phyloP scores from a whole-genome alignment of 2,329 filamentous ascomycete species.

The Ustulina deusta region DNA sequence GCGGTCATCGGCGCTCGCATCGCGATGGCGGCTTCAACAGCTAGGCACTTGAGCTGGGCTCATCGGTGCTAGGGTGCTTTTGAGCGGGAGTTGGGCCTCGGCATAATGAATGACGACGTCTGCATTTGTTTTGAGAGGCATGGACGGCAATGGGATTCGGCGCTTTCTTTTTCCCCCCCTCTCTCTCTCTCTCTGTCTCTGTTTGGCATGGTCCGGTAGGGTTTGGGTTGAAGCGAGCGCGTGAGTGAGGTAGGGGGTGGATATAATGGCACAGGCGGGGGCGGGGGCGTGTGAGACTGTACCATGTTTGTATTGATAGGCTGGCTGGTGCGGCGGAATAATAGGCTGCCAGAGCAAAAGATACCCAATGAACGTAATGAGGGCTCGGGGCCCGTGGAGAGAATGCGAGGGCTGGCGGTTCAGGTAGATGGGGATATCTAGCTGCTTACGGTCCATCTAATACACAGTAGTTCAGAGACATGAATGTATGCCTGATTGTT shows the following conservation, averaged over 20 bases:
- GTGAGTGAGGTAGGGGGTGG: neutral
- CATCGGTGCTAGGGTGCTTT: constrained; percentile 3
- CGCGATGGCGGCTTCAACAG: neutral
- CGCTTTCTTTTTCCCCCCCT: neutral
- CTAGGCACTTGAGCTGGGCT: constrained; percentile 28
- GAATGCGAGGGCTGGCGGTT: neutral
- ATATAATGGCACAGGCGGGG: constrained; percentile 18
- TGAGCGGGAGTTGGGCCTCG: constrained; percentile 4
- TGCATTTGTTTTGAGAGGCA: constrained; percentile 10
- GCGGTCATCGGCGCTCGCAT: constrained; percentile 23
- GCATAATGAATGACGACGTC: constrained; percentile 28
- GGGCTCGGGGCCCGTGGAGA: neutral
- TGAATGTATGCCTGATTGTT: too few relatives aligned
- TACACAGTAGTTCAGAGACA: too few relatives aligned
- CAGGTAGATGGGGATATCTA: neutral
- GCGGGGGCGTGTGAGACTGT: constrained; percentile 3
- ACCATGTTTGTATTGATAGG: constrained; percentile 25
- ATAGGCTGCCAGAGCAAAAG: neutral
- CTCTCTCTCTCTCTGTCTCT: neutral
- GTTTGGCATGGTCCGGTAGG: neutral
- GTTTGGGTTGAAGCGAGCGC: neutral
- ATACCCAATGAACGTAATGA: constrained; percentile 27
- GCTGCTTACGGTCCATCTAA: neutral
- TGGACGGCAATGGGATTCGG: neutral
- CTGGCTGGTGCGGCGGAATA: neutral